Base-by-base conservation (phyloP, 2,329 filamentous ascomycete genomes). In the Seiridium cupressi region DNA sequence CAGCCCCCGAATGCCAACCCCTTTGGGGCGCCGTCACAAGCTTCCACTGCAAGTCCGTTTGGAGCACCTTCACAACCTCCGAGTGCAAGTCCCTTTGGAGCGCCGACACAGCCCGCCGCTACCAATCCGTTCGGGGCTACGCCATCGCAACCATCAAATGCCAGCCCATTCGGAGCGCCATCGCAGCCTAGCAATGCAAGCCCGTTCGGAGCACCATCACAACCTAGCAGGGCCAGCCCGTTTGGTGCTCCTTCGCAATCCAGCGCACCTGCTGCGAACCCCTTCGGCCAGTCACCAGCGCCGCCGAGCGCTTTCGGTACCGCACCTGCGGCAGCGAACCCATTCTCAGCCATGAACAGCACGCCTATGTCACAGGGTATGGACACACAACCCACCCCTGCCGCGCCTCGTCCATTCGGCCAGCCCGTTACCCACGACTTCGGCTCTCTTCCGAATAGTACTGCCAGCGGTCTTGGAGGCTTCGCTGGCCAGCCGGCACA, bases 231-330 rank as follows among this genome's bases (percentile, higher is more conserved):
- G 18, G 31, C 40, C 31, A 47, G 42, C 11, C 31, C 68, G 7
- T 71, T 70, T 44, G 63, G 62, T 7, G 38, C 47, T 3, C 56
- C 67, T 4, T 61, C 69, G 13, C 66, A 42, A 66, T 18, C 42
- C 36, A 26, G 51, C 57, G 13, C 66, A 68, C 35, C 69, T 48
- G 57, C 64, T n/a, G 31, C 63, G 4, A 72, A 69, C 44, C 70
- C 73, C 3, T 76, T 76, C 57, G 67, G 66, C 4, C 68, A 73
- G 58, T 46, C 65, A n/a, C 44, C 65, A 8, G 62, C 62, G 5
- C 60, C 60, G 11, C 46, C 67, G 36, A 49, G 54, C 61, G 74
- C 69, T 26, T 78, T 80, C 58, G 69, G 71, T 4, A 38, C 55
- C 13, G 69, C 72, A 58, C 60, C 70, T 5, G 58, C 47, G 53